Evolutionary conservation across 139 green algal genomes (phyloP).

Genomic region (Chlorella sorokiniana): DNA sequence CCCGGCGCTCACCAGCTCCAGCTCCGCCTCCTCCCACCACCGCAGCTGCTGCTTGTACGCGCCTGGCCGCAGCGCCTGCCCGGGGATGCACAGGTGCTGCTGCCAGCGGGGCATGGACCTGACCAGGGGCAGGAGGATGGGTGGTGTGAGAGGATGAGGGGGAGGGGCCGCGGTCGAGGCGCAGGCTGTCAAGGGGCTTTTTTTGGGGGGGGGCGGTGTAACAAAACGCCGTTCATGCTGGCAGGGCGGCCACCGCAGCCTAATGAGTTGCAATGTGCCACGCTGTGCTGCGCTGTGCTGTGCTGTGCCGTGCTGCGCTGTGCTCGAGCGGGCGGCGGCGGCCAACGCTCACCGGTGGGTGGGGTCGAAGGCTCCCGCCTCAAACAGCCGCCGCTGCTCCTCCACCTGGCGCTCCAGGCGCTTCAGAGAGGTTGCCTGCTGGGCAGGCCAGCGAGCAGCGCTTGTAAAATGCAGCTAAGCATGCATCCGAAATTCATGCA

Average conservation of each 20-base stretch:
- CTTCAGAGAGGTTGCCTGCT: conserved; percentile 2
- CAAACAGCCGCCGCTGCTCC: conserved; percentile 12
- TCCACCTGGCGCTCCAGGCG: background rate
- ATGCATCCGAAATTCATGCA: background rate
- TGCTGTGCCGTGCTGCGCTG: no score
- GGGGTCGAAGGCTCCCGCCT: conserved; percentile 23
- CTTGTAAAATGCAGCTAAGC: background rate
- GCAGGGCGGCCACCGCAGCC: background rate
- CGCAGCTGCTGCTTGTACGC: conserved; percentile 38
- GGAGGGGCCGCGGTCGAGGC: no score
- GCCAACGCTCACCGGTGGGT: background rate
- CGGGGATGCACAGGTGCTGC: background rate
- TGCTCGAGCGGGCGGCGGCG: background rate
- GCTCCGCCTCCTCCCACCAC: conserved; percentile 26
- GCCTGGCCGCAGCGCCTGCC: conserved; percentile 10
- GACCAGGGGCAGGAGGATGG: no score
- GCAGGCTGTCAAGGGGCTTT: no score
- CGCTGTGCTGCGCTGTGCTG: no score
- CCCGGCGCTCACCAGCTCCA: conserved; percentile 26
- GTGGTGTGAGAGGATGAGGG: no score
- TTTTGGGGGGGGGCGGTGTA: background rate
- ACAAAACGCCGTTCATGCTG: background rate
- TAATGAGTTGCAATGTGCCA: no score
- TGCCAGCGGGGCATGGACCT: conserved; percentile 16
- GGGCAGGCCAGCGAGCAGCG: background rate